Conservation (phyloP, 306 rosid species). For the Crotalaria pallida region DNA sequence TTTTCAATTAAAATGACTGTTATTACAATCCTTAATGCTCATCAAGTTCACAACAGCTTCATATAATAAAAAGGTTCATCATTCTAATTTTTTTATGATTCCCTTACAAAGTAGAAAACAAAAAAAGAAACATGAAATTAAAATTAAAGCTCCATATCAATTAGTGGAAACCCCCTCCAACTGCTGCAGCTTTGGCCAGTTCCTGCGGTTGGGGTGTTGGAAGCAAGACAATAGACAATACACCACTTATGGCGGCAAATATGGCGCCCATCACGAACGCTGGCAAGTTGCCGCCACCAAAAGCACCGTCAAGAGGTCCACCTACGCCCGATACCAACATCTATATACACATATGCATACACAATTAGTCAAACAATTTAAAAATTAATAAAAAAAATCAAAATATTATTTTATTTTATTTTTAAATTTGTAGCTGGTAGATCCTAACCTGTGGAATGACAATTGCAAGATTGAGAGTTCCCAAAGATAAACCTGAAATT, state of each 20-base stretch:
- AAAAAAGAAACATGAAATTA: neutral
- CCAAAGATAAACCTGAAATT: slow-evolving; percentile 58
- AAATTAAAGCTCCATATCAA: neutral
- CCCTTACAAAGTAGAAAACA: neutral
- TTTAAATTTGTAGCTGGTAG: neutral
- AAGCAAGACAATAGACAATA: slow-evolving; percentile 41
- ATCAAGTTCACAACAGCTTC: neutral
- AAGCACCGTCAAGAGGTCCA: slow-evolving; percentile 56
- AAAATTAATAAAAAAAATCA: no score
- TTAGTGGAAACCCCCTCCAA: slow-evolving; percentile 23
- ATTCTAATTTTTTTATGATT: neutral
- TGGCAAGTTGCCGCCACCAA: slow-evolving; percentile 83
- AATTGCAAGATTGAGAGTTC: slow-evolving; percentile 63
- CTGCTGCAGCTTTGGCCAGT: neutral
- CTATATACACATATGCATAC: slow-evolving; percentile 12
- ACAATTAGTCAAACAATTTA: neutral
- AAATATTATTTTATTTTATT: neutral
- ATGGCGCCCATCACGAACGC: slow-evolving; percentile 61
- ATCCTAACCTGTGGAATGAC: slow-evolving; percentile 57
- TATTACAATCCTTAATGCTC: neutral
- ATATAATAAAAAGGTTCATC: neutral
- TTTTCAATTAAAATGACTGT: neutral
- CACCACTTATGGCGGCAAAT: slow-evolving; percentile 36
- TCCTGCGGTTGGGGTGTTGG: slow-evolving; percentile 46
- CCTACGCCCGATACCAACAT: slow-evolving; percentile 49